Evolutionary conservation across 768 basidiomycete genomes (phyloP), one percentile per base, ranked within the genome.

Genomic region (Collybiopsis luxurians): DNA sequence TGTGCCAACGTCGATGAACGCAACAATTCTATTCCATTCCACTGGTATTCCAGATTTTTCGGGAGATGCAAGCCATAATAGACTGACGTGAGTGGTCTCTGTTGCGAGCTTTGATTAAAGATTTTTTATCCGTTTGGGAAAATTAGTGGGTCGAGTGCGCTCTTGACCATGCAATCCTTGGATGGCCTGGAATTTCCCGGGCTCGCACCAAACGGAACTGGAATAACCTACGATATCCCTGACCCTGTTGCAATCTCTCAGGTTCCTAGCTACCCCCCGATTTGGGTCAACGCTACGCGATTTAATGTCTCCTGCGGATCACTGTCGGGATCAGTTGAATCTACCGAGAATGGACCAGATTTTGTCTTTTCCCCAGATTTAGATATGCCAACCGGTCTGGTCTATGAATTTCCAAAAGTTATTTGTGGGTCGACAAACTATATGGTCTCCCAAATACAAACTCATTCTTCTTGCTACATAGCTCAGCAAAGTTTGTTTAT

Each of bases 281-380:
- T 53, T 13, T 10, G 26, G 15, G 53, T 55, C 11, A 30, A 5
- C 3, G 40, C 53, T 11, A 55, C 53, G 3, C 19, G 42, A 19
- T 55, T 44, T 24, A 45, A 55, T 17, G 53, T 55, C 21, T 31
- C 26, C 10, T 55, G 53, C 19, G 53, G 53, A n/a, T 40, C 43
- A 11, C n/a, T 55, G 43, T 23, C 39, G 6, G 53, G 53, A 24
- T 23, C 40, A 9, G 51, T 53, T 53, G 34, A 51, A n/a, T 31
- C 24, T 36, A 51, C 30, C 19, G 49, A 23, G 27, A 26, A 2
- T 34, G 48, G 31, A 1, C 45, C 45, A 27, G 30, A 28, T 4
- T 49, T 49, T 34, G 28, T 49, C 48, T 49, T 49, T 23, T 28
- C 28, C 17, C 30, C 48, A 21, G 48, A 31, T 13, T 21, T 49